Percentiles rank a stretch among this genome's conserved stretches.
Conservation (phyloP, 257 asterid genomes). For the Solanum peruvianum region DNA sequence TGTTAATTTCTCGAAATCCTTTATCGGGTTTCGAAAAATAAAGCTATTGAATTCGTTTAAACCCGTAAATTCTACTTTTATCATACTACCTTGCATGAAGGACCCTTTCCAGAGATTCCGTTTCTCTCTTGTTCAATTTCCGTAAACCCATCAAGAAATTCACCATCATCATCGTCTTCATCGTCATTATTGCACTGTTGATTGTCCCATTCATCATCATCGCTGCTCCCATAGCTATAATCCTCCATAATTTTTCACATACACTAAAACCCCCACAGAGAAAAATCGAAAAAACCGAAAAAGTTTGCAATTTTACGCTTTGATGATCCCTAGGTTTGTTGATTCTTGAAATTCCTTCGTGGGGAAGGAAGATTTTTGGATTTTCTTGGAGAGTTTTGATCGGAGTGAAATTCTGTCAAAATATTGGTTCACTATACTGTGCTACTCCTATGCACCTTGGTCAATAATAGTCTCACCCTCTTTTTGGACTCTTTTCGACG, state of each 20-base stretch:
- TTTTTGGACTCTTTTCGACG: neutral
- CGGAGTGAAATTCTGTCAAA: neutral
- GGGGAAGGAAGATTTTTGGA: neutral
- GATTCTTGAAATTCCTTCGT: neutral
- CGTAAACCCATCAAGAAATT: neutral
- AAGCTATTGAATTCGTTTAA: neutral
- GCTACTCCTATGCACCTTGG: neutral
- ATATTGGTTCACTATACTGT: neutral
- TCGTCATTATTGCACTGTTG: neutral
- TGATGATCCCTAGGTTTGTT: neutral
- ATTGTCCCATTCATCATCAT: conserved; percentile 17
- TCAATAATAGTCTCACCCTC: neutral
- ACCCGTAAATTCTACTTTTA: neutral
- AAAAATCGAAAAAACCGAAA: neutral
- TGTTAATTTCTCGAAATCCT: neutral
- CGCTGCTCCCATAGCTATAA: conserved; percentile 16
- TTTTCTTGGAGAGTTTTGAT: neutral
- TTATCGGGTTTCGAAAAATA: neutral
- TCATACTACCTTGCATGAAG: conserved; percentile 29
- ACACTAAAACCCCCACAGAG: neutral
- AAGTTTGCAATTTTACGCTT: neutral
- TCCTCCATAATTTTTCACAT: conserved; percentile 5
- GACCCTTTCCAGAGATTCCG: neutral
- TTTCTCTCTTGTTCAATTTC: conserved; percentile 5
- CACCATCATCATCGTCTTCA: neutral